Conservation (phyloP, 805 yeast species). For the Candida hispaniensis region DNA sequence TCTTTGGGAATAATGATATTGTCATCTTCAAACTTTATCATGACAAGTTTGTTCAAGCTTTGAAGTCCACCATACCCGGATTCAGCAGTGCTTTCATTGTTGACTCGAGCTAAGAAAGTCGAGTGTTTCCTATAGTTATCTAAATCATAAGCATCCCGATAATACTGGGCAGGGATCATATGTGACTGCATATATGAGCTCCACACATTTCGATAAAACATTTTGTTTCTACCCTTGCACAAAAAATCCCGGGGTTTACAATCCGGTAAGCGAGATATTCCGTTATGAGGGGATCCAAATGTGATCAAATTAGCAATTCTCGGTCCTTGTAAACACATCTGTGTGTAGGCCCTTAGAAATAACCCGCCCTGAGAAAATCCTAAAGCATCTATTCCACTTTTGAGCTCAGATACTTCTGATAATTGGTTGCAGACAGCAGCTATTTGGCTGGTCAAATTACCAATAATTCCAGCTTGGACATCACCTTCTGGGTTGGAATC, state of each 20-base stretch:
- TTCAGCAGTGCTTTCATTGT: conserved; percentile 50
- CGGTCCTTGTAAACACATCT: conserved; percentile 38
- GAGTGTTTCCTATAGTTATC: conserved; percentile 48
- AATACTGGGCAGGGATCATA: conserved; percentile 65
- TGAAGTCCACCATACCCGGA: too few relatives aligned
- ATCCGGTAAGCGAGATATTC: conserved; percentile 54
- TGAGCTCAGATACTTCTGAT: conserved; percentile 35
- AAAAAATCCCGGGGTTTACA: conserved; percentile 48
- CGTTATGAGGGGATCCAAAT: conserved; percentile 76
- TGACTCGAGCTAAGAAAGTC: conserved; percentile 49
- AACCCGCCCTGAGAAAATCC: conserved; percentile 83
- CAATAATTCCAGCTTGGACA: conserved; percentile 45
- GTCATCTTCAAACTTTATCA: conserved; percentile 52
- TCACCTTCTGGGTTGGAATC: conserved; percentile 43
- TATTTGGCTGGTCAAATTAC: conserved; percentile 47
- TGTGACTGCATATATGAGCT: conserved; percentile 42
- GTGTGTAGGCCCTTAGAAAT: conserved; percentile 57
- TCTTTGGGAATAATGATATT: conserved; percentile 64
- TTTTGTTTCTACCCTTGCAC: conserved; percentile 43
- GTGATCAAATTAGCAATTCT: conserved; percentile 42
- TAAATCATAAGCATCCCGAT: conserved; percentile 47
- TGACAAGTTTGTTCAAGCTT: conserved; percentile 41
- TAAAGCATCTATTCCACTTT: conserved; percentile 53
- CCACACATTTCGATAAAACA: conserved; percentile 40
- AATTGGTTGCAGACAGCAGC: conserved; percentile 47